Base-by-base conservation (phyloP, 208 protist species). In the Vickermania spadyakhi region DNA sequence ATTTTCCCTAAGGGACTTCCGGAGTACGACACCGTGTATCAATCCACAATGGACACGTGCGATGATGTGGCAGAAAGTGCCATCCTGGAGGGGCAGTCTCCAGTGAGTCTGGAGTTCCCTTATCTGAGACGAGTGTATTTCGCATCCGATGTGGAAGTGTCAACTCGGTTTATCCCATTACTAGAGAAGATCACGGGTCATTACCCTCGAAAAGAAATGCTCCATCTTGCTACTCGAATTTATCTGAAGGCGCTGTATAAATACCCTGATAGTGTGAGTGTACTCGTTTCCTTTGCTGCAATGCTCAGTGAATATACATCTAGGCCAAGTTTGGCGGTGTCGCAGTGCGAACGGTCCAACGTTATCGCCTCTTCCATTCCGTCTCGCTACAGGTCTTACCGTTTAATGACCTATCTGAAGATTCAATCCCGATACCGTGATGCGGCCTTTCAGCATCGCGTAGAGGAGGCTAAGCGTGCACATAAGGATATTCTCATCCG, bases 401-500 rank as follows among this genome's bases (percentile, higher is more conserved):
- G 62, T 27, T 50, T 72, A 5, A 3, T 57, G 2, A 28, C n/a
- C 36, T n/a, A 36, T 11, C 67, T 72, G 28, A 66, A 64, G 29
- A 14, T 36, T 7, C 50, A 66, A 21, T 51, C 68, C 13, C 21
- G 66, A 28, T 22, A 68, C 42, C 67, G 61, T 26, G 67, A 72
- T 55, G 26, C 56, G n/a, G 50, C 26, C 7, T 72, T 64, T 31
- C 67, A 72, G 62, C 4, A 31, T 13, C 11, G 28, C 29, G 66
- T 53, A 25, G 62, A 72, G 5, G 13, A 62, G 18, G 62, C 67
- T 13, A 66, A 62, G 57, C 56, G 54, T 5, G 51, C 54, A 5
- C 62, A 72, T 55, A 72, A 72, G 57, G 67, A 72, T 5, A 68
- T 62, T 23, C 67, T 72, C 23, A 50, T 68, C 18, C 7, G 31